Evolutionary conservation across 1,284 basidiomycete species (phyloP).

Genomic region (Spongiforma sp.): DNA sequence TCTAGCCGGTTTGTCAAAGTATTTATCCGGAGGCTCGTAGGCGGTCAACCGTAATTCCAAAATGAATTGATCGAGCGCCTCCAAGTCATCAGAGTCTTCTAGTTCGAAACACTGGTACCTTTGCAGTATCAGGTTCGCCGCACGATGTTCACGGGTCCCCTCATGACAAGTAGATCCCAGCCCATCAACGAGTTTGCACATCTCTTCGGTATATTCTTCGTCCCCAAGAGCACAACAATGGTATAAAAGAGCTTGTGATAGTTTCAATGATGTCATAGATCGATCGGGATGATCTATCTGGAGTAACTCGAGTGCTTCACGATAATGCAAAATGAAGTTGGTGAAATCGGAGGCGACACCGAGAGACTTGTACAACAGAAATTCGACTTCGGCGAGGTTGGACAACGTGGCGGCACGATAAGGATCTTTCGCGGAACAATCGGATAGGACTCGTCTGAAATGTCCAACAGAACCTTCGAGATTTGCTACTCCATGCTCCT

Average conservation of each 20-base stretch:
- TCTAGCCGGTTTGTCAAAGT: not conserved
- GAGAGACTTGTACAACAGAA: constrained; percentile 1
- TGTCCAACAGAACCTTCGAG: constrained; percentile 7
- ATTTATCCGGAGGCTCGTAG: not conserved
- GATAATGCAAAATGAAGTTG: not conserved
- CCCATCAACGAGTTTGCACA: not conserved
- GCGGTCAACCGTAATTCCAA: not conserved
- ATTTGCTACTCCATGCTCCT: not conserved
- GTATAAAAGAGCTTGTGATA: constrained; percentile 13
- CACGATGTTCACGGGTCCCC: not conserved
- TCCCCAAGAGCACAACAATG: not conserved
- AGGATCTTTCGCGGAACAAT: constrained; percentile 6
- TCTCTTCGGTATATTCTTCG: not conserved
- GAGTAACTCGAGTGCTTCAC: constrained; percentile 8
- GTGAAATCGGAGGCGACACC: not conserved
- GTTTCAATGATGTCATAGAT: constrained; percentile 12
- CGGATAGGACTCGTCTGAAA: constrained; percentile 7
- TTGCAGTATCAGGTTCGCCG: constrained; percentile 8
- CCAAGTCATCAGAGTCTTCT: not conserved
- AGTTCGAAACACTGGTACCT: not conserved
- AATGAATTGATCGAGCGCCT: constrained; percentile 6
- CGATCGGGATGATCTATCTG: constrained; percentile 5
- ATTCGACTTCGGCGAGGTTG: constrained; percentile 18
- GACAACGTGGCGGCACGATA: constrained; percentile 5
- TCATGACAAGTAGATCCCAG: not conserved